Base-by-base conservation (phyloP, 2,329 filamentous ascomycete genomes). In the Curvularia sp. region DNA sequence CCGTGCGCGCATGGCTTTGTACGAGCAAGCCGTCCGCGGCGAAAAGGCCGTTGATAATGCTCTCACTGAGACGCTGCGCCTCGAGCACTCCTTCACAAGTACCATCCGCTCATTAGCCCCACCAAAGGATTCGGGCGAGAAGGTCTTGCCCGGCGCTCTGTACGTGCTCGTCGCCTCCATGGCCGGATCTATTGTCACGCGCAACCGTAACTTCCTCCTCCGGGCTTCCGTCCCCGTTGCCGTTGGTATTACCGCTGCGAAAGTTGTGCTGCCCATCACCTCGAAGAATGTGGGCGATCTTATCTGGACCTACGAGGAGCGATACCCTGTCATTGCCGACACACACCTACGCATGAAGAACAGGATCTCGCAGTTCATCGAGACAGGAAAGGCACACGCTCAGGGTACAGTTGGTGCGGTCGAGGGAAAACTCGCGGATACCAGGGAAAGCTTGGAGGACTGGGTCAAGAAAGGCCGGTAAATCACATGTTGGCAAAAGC, bases 81-180 rank as follows among this genome's bases (percentile, higher is more conserved):
- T 96, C 66, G 95, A 99, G 83, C 88, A 90, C 77, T 91, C 88
- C 74, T 93, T 98, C 82, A 96, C 94, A 70, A 86, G 85, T 78
- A 98, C 95, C 61, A 80, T 99, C 67, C 92, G 93, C 58, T 93
- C 90, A 22, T 86, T 99, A 39, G 95, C 93, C 20, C 95, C 95
- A 30, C 84, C 93, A 38, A 89, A 89, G 71, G 90, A 94, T 79
- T 91, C 88, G 60, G 91, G 91, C 76, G 95, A 99, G 83, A 88
- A 88, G 75, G 85, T 99, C 56, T 88, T 98, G 80, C 95, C 95
- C 33, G 94, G 94, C 26, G 84, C 88, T 59, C 87, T 98, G 67
- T 98, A 98, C 81, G 93, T 98, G 47, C 86, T 97, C 30, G 93
- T 99, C 48, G 89, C 93, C 42, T 89, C 92, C 70, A 97, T 99